phyloP scores from a whole-genome alignment of 1,284 basidiomycete species.

The Pseudozyma hubeiensis region DNA sequence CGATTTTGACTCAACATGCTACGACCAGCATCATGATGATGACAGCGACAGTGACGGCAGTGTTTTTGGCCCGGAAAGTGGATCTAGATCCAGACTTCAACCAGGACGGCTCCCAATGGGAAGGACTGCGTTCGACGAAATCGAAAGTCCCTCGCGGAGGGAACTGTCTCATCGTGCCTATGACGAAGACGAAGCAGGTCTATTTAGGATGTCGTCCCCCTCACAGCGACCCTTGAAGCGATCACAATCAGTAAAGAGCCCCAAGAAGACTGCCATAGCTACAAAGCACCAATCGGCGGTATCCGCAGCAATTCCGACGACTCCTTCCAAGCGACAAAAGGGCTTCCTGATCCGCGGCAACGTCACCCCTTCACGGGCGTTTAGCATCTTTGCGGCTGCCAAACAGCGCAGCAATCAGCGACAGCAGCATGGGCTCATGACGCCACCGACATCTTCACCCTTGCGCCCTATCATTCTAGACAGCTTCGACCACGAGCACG shows the following conservation, averaged over 20 bases:
- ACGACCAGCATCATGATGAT: slow-evolving; percentile 3
- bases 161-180: background rate
- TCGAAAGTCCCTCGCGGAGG: slow-evolving; percentile 1
- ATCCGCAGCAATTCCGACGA: slow-evolving; percentile 23
- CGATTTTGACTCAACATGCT: slow-evolving; percentile 5
- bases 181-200: slow-evolving; percentile 9
- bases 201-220: background rate
- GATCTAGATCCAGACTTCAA: slow-evolving; percentile 15
- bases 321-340: slow-evolving; percentile 36
- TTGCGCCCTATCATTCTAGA: slow-evolving; percentile 33
- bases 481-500: slow-evolving; percentile 16
- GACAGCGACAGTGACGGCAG: slow-evolving; percentile 11
- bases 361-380: slow-evolving; percentile 55
- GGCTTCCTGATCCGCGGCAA: slow-evolving; percentile 53
- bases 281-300: slow-evolving; percentile 25
- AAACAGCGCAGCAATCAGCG: slow-evolving; percentile 36
- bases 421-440: slow-evolving; percentile 41
- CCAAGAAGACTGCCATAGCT: slow-evolving; percentile 17
- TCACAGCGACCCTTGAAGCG: background rate
- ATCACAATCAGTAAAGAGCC: background rate
- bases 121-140: background rate
- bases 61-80: background rate
- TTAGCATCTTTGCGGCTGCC: slow-evolving; percentile 43
- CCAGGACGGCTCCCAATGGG: slow-evolving; percentile 9
- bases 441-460: slow-evolving; percentile 41